A percentile compares a stretch with the other conserved stretches of the same genome.
Conservation (phyloP, 306 rosid genomes). For the Castanea crenata region DNA sequence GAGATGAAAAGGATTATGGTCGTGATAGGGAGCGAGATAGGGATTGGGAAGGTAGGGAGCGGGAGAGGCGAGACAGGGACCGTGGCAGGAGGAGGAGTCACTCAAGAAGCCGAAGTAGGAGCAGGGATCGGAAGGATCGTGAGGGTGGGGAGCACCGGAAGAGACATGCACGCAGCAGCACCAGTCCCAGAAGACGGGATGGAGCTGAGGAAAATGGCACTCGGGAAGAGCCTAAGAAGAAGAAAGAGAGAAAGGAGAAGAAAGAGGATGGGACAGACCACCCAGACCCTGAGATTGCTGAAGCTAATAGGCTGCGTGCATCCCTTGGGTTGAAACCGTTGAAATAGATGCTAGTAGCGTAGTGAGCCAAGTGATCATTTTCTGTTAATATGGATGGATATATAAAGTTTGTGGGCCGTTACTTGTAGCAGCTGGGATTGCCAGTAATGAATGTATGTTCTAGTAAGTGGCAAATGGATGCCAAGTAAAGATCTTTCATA, state of each 20-base stretch:
- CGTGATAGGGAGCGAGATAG: slow-evolving; percentile 55
- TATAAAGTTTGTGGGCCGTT: not conserved
- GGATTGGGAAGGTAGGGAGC: slow-evolving; percentile 77
- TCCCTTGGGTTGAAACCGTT: slow-evolving; percentile 89
- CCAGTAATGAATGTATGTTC: not conserved
- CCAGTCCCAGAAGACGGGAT: slow-evolving; percentile 80
- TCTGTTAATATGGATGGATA: not conserved
- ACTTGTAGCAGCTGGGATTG: not conserved
- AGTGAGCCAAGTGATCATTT: not conserved
- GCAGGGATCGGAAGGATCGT: slow-evolving; percentile 63
- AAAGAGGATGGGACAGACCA: slow-evolving; percentile 82
- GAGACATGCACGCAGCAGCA: slow-evolving; percentile 65
- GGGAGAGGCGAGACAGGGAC: slow-evolving; percentile 89
- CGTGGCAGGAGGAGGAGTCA: slow-evolving; percentile 84
- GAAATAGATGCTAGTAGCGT: slow-evolving; percentile 24
- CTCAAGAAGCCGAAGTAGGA: slow-evolving; percentile 89
- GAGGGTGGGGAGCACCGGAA: slow-evolving; percentile 20
- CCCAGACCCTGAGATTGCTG: slow-evolving; percentile 86
- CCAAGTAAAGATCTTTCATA: not conserved
- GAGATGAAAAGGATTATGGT: slow-evolving; percentile 71
- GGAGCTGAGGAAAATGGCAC: slow-evolving; percentile 47
- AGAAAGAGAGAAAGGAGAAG: slow-evolving; percentile 56
- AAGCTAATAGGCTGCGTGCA: slow-evolving; percentile 71
- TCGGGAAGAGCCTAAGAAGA: slow-evolving; percentile 74
- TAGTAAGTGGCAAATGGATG: not conserved